Conservation (phyloP, 345 rosid species). For the Eucalyptus regnans region DNA sequence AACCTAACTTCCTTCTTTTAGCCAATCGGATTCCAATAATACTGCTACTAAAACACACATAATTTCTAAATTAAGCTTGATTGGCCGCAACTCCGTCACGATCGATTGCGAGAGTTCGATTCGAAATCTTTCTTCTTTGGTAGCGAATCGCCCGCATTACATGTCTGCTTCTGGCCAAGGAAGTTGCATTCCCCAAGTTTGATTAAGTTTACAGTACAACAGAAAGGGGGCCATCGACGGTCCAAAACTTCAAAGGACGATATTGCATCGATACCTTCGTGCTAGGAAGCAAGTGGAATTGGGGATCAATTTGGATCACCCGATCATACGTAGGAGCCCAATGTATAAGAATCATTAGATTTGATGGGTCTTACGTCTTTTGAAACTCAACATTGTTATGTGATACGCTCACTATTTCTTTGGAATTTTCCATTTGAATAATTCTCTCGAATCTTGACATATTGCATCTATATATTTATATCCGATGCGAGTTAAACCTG, state of each 20-base stretch:
- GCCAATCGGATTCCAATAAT: neutral
- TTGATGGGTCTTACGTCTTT: neutral
- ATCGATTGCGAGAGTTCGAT: neutral
- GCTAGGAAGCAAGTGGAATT: neutral
- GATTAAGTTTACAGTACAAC: neutral
- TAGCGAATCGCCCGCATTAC: neutral
- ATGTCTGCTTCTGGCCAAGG: neutral
- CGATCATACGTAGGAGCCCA: accelerated
- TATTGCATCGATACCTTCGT: neutral
- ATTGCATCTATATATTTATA: too few species aligned
- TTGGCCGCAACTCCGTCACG: neutral
- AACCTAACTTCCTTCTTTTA: neutral
- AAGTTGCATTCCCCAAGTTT: neutral
- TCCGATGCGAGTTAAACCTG: neutral
- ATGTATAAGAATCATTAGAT: neutral
- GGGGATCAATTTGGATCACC: neutral
- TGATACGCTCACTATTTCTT: accelerated
- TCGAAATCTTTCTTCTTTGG: neutral
- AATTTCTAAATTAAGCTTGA: neutral
- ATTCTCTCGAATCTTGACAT: too few species aligned
- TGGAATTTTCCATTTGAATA: too few species aligned
- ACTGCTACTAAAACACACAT: neutral
- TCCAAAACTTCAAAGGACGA: neutral
- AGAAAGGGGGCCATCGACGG: neutral
- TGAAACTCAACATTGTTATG: accelerated